These are phyloP conservation scores for Ustanciosporium gigantosporum DNA, from an alignment of 1,284 basidiomycete genomes.

Conservation along the genomic window DNA sequence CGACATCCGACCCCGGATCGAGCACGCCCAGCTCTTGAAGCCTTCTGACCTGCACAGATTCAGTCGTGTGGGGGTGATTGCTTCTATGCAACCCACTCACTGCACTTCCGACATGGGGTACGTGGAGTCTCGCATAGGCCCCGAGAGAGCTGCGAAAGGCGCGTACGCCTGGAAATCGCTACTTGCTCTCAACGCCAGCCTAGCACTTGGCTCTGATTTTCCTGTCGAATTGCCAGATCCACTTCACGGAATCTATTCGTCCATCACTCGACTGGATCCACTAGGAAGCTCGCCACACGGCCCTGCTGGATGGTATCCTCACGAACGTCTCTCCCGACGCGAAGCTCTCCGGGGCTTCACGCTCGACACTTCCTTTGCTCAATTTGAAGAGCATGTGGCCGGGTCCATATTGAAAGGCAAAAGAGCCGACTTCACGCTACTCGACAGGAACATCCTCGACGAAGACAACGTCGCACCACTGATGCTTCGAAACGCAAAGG, in stretches of 20 bases:
- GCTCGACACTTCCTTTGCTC: constrained; percentile 79
- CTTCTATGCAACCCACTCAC: constrained; percentile 91
- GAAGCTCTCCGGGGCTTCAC: constrained; percentile 77
- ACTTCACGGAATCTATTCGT: constrained; percentile 76
- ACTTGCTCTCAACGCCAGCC: constrained; percentile 65
- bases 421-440: constrained; percentile 81
- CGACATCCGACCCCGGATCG: constrained; percentile 73
- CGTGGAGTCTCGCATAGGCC: constrained; percentile 45
- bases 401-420: constrained; percentile 70
- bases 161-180: constrained; percentile 86
- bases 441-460: constrained; percentile 78
- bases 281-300: constrained; percentile 81
- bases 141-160: constrained; percentile 67
- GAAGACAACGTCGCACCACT: constrained; percentile 63
- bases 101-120: constrained; percentile 86
- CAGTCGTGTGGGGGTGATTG: constrained; percentile 77
- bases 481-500: constrained; percentile 74
- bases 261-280: constrained; percentile 73
- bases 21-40: constrained; percentile 79
- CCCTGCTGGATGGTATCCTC: constrained; percentile 67
- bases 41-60: constrained; percentile 71
- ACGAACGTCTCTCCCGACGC: constrained; percentile 72
- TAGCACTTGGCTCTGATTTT: constrained; percentile 87
- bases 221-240: constrained; percentile 67
- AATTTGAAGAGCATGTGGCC: constrained; percentile 75